Evolutionary conservation across 2,329 filamentous ascomycete genomes (phyloP).

Genomic region (Penicillium sp.): DNA sequence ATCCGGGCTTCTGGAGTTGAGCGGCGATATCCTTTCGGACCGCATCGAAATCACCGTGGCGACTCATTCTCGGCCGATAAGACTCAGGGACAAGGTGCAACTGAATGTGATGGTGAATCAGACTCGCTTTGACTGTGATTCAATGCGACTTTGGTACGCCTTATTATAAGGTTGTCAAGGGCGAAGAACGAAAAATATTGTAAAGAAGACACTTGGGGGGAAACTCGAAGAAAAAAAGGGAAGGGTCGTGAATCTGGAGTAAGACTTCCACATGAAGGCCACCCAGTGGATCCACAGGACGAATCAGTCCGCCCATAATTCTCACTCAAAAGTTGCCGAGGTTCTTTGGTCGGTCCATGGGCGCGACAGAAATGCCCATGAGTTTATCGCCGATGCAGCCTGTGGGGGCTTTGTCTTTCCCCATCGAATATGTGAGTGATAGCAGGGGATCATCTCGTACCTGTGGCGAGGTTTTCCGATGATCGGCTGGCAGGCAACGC

Average conservation of each 20-base stretch:
- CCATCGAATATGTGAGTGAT: neutral
- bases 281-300: constrained; percentile 25
- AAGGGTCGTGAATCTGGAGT: constrained; percentile 15
- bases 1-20: constrained; percentile 54
- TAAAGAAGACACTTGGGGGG: constrained; percentile 1
- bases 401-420: neutral
- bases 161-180: neutral
- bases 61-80: constrained; percentile 34
- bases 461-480: constrained; percentile 6
- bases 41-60: constrained; percentile 37
- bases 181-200: neutral
- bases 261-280: constrained; percentile 27
- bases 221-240: neutral
- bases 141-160: too few relatives aligned
- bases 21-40: constrained; percentile 51
- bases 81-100: constrained; percentile 8
- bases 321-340: constrained; percentile 24
- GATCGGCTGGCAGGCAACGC: neutral
- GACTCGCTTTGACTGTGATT: too few relatives aligned
- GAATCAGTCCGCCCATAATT: constrained; percentile 20
- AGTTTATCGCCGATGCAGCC: neutral
- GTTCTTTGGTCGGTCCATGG: constrained; percentile 14
- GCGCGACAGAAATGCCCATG: neutral
- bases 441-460: neutral
- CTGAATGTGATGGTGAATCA: neutral